phyloP scores from a whole-genome alignment of 2,329 filamentous ascomycete species.

The Alternaria atra region DNA sequence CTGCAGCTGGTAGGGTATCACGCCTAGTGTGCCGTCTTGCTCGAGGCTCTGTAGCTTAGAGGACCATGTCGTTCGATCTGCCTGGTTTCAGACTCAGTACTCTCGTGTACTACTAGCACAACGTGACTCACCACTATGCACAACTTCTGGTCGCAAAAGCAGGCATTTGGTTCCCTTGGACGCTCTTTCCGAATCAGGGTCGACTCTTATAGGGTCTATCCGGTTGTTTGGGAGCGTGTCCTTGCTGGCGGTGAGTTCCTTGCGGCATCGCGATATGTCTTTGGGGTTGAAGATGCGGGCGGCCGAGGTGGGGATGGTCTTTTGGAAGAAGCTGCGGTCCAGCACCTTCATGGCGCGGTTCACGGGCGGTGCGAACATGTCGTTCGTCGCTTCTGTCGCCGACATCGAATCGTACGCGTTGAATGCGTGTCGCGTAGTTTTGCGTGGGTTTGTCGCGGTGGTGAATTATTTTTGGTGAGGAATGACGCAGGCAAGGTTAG shows the following conservation, averaged over 20 bases:
- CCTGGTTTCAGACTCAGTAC: conserved; percentile 52
- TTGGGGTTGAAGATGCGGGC: conserved; percentile 79
- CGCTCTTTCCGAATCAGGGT: conserved; percentile 69
- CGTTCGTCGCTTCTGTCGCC: conserved; percentile 39
- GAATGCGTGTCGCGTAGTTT: neutral
- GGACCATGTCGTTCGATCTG: conserved; percentile 80
- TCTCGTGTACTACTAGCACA: conserved; percentile 17
- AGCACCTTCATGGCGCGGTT: conserved; percentile 81
- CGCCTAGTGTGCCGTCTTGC: conserved; percentile 70
- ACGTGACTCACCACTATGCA: conserved; percentile 47
- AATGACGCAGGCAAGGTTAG: conserved; percentile 17
- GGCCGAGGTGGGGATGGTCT: conserved; percentile 77
- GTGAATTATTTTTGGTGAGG: conserved; percentile 12
- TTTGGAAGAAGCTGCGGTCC: conserved; percentile 84
- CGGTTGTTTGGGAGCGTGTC: conserved; percentile 73
- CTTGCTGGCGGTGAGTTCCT: conserved; percentile 69
- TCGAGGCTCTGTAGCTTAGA: conserved; percentile 73
- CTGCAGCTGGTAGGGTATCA: conserved; percentile 78
- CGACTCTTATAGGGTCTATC: conserved; percentile 65
- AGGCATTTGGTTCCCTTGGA: conserved; percentile 56
- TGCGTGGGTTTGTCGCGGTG: conserved; percentile 1
- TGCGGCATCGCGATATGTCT: conserved; percentile 76
- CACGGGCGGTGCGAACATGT: conserved; percentile 79
- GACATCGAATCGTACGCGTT: conserved; percentile 37
- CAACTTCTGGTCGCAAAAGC: conserved; percentile 55